Conservation (phyloP, 2,329 filamentous ascomycete species). For the Fusarium secorum region DNA sequence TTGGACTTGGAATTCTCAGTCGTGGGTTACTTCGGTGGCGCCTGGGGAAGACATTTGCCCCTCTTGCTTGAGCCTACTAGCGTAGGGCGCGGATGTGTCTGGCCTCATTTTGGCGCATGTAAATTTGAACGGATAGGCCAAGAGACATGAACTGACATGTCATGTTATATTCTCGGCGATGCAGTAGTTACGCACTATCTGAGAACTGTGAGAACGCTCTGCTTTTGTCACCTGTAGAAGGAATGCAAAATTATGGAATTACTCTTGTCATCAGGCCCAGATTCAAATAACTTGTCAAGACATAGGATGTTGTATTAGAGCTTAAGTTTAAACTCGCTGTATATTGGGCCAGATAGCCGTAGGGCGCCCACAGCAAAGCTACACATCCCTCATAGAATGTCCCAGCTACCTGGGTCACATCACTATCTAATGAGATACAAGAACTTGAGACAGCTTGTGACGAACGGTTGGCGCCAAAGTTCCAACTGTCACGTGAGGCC, state of each 20-base stretch:
- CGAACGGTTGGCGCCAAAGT: slow-evolving; percentile 22
- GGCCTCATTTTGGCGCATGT: not conserved
- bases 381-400: no score
- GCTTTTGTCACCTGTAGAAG: fast-evolving
- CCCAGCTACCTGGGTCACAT: fast-evolving
- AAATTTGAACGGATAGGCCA: no score
- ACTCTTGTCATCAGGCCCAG: not conserved
- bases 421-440: not conserved
- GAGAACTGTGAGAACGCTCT: fast-evolving
- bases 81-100: not conserved
- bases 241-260: not conserved
- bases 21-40: not conserved
- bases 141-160: fast-evolving
- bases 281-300: not conserved
- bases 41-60: not conserved
- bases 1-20: not conserved
- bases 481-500: slow-evolving; percentile 30
- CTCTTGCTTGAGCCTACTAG: not conserved
- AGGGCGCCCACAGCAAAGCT: not conserved
- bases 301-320: not conserved
- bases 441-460: not conserved
- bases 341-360: fast-evolving
- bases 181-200: fast-evolving
- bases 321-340: not conserved
- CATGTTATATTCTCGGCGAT: fast-evolving